Evolutionary conservation across 2,329 filamentous ascomycete species (phyloP), one percentile per base, ranked within the genome.

Genomic region (Periconia sp.): DNA sequence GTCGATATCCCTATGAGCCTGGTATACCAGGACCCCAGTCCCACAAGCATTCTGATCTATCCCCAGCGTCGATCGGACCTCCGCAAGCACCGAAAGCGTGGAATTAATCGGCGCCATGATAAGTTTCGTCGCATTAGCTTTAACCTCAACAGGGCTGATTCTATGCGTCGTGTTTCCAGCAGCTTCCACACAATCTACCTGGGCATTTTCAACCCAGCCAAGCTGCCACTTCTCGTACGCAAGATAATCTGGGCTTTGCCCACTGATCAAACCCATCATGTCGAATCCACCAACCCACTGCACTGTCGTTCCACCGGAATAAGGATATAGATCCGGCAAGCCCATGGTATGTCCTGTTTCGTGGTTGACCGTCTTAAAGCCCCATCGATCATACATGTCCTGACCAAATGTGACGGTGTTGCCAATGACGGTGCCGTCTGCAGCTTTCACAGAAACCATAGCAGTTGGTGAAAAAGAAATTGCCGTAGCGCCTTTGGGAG

Each of bases 191-290:
- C 47, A 53, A 16, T 42, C 44, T 13, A 56, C 36, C 15, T 56
- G 46, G 13, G 17, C 26, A 11, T 53, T 41, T 10, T 43, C 46
- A 9, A 56, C 16, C 52, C 52, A 56, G 13, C 38, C 34, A 13
- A 55, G 39, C n/a, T 46, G 41, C 52, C 52, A 55, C 43, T 55
- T 55, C 29, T 52, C 36, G 40, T 40, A 48, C 1, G 46, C 52
- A 16, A 55, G 36, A 25, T 33, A 43, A 31, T 52, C 52, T 1
- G 52, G 52, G 15, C 32, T 40, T 15, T 46, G 40, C 5, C 42
- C 46, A 22, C 28, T 24, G 19, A 55, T 48, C 3, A 53, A 25
- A 15, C 49, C 52, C 52, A 56, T 56, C 29, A 56, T 35, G 21
- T 56, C 52, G 38, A 40, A 56, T 3, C 50, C 52, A 18, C 52